Conservation (phyloP, 208 protist species). For the Leishmania turanica region DNA sequence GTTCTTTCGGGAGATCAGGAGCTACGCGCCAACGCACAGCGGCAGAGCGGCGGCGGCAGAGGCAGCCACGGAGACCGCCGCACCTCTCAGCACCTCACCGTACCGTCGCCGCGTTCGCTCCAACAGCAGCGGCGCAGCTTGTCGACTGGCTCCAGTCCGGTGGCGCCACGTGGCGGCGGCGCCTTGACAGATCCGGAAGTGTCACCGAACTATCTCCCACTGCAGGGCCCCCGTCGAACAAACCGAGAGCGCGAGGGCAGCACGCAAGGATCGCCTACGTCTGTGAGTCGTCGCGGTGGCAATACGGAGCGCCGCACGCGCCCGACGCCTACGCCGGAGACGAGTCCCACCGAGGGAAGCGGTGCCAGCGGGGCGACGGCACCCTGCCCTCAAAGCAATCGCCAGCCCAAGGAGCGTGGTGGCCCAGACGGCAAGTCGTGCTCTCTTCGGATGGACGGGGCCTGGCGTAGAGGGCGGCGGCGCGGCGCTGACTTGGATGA, state of each 20-base stretch:
- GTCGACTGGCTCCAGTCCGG: conserved; percentile 7
- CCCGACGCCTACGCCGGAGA: conserved; percentile 9
- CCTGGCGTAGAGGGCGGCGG: background rate
- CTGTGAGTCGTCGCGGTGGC: conserved; percentile 22
- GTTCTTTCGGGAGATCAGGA: conserved; percentile 41
- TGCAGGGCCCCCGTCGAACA: background rate
- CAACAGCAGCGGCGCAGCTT: conserved; percentile 17
- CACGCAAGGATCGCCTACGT: conserved; percentile 1
- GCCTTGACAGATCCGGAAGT: conserved; percentile 18
- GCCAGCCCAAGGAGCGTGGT: background rate
- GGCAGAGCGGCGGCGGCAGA: background rate
- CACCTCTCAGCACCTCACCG: conserved; percentile 4
- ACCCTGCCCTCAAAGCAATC: background rate
- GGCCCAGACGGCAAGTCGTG: background rate
- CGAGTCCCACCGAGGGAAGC: background rate
- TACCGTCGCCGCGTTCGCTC: background rate
- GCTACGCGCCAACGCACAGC: conserved; percentile 36
- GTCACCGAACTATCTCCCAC: conserved; percentile 12
- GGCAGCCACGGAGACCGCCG: background rate
- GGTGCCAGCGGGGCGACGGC: background rate
- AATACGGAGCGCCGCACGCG: background rate
- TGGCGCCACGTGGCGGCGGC: background rate
- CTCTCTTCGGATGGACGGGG: background rate
- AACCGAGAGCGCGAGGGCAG: conserved; percentile 2
- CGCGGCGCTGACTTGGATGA: background rate